Conservation (phyloP, 352 stramenopile species). For the Phytophthora foliorum region DNA sequence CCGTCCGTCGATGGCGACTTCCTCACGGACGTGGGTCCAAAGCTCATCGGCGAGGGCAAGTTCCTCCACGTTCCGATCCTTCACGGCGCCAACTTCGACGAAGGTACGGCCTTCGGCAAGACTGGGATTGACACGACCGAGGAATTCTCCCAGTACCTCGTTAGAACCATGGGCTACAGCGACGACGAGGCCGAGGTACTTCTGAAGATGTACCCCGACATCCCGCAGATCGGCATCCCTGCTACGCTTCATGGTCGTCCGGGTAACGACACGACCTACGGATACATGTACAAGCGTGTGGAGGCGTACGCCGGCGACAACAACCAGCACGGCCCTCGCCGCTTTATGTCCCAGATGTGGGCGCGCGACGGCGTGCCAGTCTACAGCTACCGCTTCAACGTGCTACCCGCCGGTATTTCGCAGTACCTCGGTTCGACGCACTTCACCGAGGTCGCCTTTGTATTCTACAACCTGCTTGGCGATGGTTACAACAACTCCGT, state of each 20-base stretch:
- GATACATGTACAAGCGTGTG: conserved; percentile 41
- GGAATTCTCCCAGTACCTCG: conserved; percentile 34
- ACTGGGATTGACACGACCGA: conserved; percentile 33
- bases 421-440: conserved; percentile 33
- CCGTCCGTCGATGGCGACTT: conserved; percentile 44
- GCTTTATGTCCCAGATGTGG: conserved; percentile 45
- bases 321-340: conserved; percentile 29
- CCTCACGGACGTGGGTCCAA: conserved; percentile 26
- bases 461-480: conserved; percentile 42
- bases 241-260: conserved; percentile 33
- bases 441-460: conserved; percentile 40
- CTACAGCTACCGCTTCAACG: conserved; percentile 45
- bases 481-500: conserved; percentile 38
- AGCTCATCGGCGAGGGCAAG: conserved; percentile 32
- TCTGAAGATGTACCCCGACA: conserved; percentile 35
- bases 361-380: conserved; percentile 25
- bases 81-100: conserved; percentile 39
- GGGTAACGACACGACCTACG: conserved; percentile 29
- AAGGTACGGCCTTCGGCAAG: conserved; percentile 41
- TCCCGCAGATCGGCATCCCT: conserved; percentile 32
- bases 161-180: conserved; percentile 32
- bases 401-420: conserved; percentile 20
- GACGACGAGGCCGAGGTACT: conserved; percentile 28
- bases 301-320: conserved; percentile 36
- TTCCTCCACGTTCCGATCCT: conserved; percentile 46